Percentiles rank a stretch among this genome's conserved stretches.
phyloP scores from a whole-genome alignment of 2,329 filamentous ascomycete species.

The Penicillium sp. region DNA sequence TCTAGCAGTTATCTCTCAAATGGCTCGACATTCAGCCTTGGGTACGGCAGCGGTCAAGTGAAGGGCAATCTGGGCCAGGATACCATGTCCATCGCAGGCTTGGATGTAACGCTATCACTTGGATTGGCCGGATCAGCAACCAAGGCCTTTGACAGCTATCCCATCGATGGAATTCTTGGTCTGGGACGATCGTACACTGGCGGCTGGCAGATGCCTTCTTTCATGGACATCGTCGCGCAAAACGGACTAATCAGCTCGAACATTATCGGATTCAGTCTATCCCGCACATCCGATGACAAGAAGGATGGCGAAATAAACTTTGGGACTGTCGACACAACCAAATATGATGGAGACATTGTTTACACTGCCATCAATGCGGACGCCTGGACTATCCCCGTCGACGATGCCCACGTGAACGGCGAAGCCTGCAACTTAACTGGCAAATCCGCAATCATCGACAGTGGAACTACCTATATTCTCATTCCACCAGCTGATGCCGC shows the following conservation, averaged over 20 bases:
- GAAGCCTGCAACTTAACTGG: conserved; percentile 57
- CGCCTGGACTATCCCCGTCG: conserved; percentile 75
- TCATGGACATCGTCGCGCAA: conserved; percentile 66
- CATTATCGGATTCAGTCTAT: conserved; percentile 72
- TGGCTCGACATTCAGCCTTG: conserved; percentile 61
- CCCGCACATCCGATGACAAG: conserved; percentile 65
- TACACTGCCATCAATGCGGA: conserved; percentile 64
- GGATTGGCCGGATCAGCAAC: conserved; percentile 75
- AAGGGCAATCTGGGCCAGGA: conserved; percentile 70
- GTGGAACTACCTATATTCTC: conserved; percentile 80
- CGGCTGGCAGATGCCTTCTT: conserved; percentile 60
- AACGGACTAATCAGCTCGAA: conserved; percentile 65
- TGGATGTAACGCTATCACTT: conserved; percentile 68
- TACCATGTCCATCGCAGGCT: conserved; percentile 66
- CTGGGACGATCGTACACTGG: conserved; percentile 67
- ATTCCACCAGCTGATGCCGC: conserved; percentile 70
- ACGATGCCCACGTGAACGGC: conserved; percentile 67
- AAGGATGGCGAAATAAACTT: conserved; percentile 80
- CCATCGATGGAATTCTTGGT: conserved; percentile 86
- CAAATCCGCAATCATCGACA: conserved; percentile 76
- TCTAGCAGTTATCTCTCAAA: conserved; percentile 65
- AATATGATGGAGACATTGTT: conserved; percentile 69
- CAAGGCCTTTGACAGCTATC: conserved; percentile 74
- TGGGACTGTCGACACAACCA: conserved; percentile 68
- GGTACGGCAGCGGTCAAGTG: conserved; percentile 78